phyloP scores from a whole-genome alignment of 768 basidiomycete genomes.

The Russula sp. region DNA sequence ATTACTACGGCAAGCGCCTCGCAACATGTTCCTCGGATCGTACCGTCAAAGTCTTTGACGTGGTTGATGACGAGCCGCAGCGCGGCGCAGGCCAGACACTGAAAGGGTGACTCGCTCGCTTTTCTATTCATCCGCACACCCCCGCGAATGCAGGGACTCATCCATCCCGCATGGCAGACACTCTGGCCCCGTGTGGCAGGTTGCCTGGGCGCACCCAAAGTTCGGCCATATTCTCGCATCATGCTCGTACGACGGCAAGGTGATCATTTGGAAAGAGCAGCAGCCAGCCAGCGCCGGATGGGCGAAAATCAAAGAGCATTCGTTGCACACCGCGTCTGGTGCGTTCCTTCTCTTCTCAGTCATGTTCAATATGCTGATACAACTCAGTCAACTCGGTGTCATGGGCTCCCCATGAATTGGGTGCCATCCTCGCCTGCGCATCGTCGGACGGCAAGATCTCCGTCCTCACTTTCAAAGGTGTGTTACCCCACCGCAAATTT shows the following conservation, averaged over 20 bases:
- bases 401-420: constrained; percentile 99
- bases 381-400: constrained; percentile 91
- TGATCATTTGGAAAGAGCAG: constrained; percentile 97
- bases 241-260: constrained; percentile 98
- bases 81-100: constrained; percentile 66
- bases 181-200: constrained; percentile 96
- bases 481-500: constrained; percentile 33
- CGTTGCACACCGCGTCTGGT: constrained; percentile 92
- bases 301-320: constrained; percentile 95
- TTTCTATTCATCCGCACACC: not conserved
- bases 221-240: constrained; percentile 95
- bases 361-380: not conserved
- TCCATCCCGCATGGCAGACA: constrained; percentile 52
- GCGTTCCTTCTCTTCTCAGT: constrained; percentile 31
- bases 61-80: constrained; percentile 82
- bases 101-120: constrained; percentile 59
- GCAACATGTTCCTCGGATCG: constrained; percentile 97
- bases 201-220: constrained; percentile 98
- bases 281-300: constrained; percentile 53
- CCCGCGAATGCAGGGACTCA: too few relatives aligned
- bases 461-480: constrained; percentile 94
- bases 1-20: constrained; percentile 95
- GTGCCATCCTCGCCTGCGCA: constrained; percentile 94
- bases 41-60: constrained; percentile 92
- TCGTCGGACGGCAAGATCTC: constrained; percentile 97